These are phyloP conservation scores for Pisolithus sp. DNA, from an alignment of 768 basidiomycete species.

Conservation along the genomic window DNA sequence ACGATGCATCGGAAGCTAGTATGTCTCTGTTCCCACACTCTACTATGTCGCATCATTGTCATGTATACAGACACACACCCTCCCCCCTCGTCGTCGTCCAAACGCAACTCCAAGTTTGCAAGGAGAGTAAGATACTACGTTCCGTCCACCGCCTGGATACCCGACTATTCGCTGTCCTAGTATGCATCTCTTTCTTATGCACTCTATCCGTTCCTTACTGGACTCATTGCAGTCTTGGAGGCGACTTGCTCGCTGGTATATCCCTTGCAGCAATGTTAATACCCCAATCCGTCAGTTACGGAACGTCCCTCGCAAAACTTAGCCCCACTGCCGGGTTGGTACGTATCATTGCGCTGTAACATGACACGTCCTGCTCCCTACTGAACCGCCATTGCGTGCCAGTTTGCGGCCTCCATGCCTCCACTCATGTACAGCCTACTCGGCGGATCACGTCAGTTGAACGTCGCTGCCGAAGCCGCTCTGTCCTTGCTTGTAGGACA, in stretches of 20 bases:
- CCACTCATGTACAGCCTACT: constrained; percentile 87
- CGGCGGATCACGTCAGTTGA: constrained; percentile 76
- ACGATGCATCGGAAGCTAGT: constrained; percentile 17
- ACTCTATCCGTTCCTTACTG: not conserved
- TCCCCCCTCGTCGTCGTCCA: constrained; percentile 6
- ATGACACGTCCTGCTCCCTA: not conserved
- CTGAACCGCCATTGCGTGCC: not conserved
- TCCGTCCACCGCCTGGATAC: constrained; percentile 75
- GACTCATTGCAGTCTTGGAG: constrained; percentile 38
- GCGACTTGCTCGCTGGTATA: constrained; percentile 78
- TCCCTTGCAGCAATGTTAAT: constrained; percentile 83
- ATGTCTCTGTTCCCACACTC: not conserved
- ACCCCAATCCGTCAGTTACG: constrained; percentile 88
- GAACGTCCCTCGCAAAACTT: constrained; percentile 78
- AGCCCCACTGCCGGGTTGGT: constrained; percentile 83
- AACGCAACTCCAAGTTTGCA: constrained; percentile 28
- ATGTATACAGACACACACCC: constrained; percentile 6
- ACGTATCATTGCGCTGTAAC: constrained; percentile 21
- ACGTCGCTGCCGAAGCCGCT: constrained; percentile 86
- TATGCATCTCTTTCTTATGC: constrained; percentile 29
- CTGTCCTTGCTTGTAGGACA: constrained; percentile 84
- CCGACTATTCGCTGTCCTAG: constrained; percentile 64
- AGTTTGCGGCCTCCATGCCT: constrained; percentile 85
- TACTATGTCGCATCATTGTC: not conserved
- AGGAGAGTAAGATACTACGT: constrained; percentile 68